Percentiles rank a stretch among this genome's conserved stretches.
Conservation (phyloP, 768 basidiomycete genomes). For the Suillus discolor region DNA sequence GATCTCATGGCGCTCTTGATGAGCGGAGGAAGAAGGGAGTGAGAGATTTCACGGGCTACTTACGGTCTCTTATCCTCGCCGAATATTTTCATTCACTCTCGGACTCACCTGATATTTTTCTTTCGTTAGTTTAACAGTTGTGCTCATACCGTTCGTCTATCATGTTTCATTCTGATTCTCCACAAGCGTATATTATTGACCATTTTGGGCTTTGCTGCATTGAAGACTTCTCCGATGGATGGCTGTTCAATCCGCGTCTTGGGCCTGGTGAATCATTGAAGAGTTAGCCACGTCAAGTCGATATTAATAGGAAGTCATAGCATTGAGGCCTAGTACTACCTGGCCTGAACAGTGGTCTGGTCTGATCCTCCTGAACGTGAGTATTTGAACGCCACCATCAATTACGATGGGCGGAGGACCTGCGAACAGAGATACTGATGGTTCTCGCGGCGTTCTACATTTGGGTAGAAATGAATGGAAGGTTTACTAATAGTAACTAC, state of each 20-base stretch:
- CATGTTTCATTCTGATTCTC: conserved; percentile 23
- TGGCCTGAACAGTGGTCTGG: conserved; percentile 9
- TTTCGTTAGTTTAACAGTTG: conserved; percentile 34
- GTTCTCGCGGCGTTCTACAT: conserved; percentile 5
- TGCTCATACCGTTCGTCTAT: conserved; percentile 27
- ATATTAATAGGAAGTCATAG: background rate
- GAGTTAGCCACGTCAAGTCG: background rate
- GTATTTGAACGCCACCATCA: conserved; percentile 6
- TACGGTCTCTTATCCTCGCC: conserved; percentile 17
- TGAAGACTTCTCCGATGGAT: conserved; percentile 1
- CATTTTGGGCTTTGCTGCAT: conserved; percentile 19
- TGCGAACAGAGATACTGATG: background rate
- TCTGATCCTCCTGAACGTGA: conserved; percentile 59
- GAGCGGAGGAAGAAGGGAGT: conserved; percentile 72
- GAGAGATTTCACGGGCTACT: conserved; percentile 27
- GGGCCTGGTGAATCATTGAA: conserved; percentile 6
- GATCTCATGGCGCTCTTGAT: conserved; percentile 86
- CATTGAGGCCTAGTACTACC: background rate
- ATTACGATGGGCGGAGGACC: conserved; percentile 4
- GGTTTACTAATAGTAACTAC: background rate
- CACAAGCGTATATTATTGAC: conserved; percentile 22
- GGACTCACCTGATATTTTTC: conserved; percentile 27
- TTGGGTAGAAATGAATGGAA: background rate
- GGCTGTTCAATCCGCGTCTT: background rate
- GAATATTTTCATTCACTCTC: conserved; percentile 13